Base-by-base conservation (phyloP, 306 rosid genomes). In the Medicago lupulina region DNA sequence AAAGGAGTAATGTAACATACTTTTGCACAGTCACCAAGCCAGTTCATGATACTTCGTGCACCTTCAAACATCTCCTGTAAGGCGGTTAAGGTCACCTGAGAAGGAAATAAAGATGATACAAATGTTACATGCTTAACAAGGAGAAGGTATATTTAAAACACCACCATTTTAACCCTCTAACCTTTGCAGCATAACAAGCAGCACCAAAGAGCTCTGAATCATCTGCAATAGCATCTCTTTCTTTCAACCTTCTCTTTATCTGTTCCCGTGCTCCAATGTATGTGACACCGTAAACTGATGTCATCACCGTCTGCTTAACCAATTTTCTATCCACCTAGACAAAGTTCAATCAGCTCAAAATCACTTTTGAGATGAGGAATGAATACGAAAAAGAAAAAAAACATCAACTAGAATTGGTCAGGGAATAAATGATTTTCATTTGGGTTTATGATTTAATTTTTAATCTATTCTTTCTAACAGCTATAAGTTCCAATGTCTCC, bases 241-340 rank as follows among this genome's bases (percentile, higher is more conserved):
- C 97, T 84, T 95, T 89, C 87, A 95, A 84, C 83, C 97, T 92
- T 82, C 91, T 89, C 81, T 82, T 90, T 78, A 95, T 95, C 85
- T 95, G 98, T 76, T 92, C 97, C 65, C 97, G 87, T 75, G 98
- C 98, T 62, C 98, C 98, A 38, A 92, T 79, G 73, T 85, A 95
- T 41, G 98, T 95, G 90, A 95, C 98, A 77, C 98, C 98, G 71
- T 95, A 95, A 43, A 95, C 98, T 18, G 98, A 95, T 67, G 98
- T 95, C 98, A 95, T 95, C 92, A 95, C 98, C 21, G 98, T 95
- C 84, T 95, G 98, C 90, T 95, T 95, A 80, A 95, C 98, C 91
- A 95, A 88, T 81, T 95, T 95, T 77, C 98, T 87, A 82, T 95
- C 93, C 76, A 95, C 98, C 98, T 95, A 59, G 68, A 76, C 0